These are phyloP conservation scores for Cladosporium austrohemisphaericum DNA, from an alignment of 2,329 filamentous ascomycete genomes.

Conservation along the genomic window DNA sequence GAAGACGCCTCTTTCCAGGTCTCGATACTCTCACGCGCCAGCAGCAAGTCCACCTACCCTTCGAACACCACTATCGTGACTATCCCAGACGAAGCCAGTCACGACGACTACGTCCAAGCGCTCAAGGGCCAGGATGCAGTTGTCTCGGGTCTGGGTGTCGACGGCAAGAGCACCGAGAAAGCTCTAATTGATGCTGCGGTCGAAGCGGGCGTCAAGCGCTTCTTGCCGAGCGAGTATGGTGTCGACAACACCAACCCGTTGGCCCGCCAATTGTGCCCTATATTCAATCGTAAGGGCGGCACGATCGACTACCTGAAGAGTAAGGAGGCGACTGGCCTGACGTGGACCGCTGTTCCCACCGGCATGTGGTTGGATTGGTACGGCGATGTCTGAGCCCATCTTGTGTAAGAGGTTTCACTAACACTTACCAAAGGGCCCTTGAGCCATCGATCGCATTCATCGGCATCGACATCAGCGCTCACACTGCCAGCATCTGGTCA, in stretches of 20 bases:
- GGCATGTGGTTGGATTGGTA: conserved; percentile 35
- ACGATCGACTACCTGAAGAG: conserved; percentile 33
- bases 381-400: conserved; percentile 20
- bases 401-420: conserved; percentile 24
- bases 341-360: conserved; percentile 30
- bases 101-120: conserved; percentile 30
- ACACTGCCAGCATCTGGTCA: conserved; percentile 26
- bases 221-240: conserved; percentile 43
- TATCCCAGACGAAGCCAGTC: conserved; percentile 16
- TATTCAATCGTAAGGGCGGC: conserved; percentile 34
- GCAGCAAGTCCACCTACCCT: conserved; percentile 19
- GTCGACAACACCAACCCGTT: conserved; percentile 35
- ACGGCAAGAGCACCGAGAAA: conserved; percentile 28
- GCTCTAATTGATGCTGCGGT: conserved; percentile 39
- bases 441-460: conserved; percentile 17
- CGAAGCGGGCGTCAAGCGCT: conserved; percentile 39
- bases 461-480: conserved; percentile 16
- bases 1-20: conserved; percentile 15
- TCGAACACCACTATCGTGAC: conserved; percentile 12
- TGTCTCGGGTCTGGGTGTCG: conserved; percentile 33
- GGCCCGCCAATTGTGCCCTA: conserved; percentile 27
- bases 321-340: conserved; percentile 25
- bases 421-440: no score
- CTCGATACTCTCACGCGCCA: conserved; percentile 18
- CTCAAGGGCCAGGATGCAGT: conserved; percentile 38